Base-by-base conservation (phyloP, 176 grass and related monocot species). In the Calamus simplicifolius region DNA sequence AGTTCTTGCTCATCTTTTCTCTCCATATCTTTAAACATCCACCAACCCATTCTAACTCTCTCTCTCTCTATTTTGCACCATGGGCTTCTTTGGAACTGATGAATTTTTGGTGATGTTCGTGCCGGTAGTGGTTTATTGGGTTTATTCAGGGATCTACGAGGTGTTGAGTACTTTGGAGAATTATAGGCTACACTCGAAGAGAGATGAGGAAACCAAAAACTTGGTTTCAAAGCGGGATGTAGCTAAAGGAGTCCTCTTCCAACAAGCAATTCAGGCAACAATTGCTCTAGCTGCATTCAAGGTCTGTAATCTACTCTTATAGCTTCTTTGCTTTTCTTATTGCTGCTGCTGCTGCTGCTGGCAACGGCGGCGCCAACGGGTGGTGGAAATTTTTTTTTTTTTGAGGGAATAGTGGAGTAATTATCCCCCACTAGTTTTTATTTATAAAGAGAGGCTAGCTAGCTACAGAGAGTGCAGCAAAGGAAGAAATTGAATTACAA, bases 151-250 rank as follows among this genome's bases (percentile, higher is more conserved):
- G 50, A 62, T 80, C 13, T 89, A 95, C 69, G 89, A 83, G 69
- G 38, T n/a, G 66, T 21, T 89, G 29, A 58, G 58, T 19, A 63
- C 27, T 12, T 57, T 72, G 66, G 66, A 72, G 35, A 85, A 6
- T 30, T 89, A 95, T 64, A 86, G 89, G 72, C 72, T 95, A 69
- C 89, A 95, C 62, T 80, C 89, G 4, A 74, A 26, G 29, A 80
- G 52, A 49, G 85, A 95, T 16, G 85, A 95, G 70, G 73, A 83
- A 12, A 75, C 43, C 57, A 89, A 81, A 62, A 95, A 95, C 67
- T 67, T 89, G 73, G 79, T 56, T 17, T 83, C 85, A 43, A 72
- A 82, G 80, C 77, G 16, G 52, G 76, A 85, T 35, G 89, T 95
- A 17, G 48, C 86, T 5, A 70, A 52, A 35, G 76, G 67, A 29